Conservation (phyloP, 805 yeast genomes). For the Candida fluviatilis region DNA sequence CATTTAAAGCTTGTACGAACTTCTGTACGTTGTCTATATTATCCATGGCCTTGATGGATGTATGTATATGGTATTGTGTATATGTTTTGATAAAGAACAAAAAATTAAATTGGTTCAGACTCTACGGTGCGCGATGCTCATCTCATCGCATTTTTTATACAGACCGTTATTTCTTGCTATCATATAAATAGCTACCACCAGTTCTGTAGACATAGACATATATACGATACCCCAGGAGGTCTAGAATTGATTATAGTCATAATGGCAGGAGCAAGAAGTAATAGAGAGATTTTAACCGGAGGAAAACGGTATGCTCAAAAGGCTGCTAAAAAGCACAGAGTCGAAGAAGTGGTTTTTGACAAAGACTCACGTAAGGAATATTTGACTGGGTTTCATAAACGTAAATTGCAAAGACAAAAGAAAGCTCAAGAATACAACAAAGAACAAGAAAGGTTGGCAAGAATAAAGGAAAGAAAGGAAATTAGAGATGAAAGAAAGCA, state of each 20-base stretch:
- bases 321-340: slow-evolving; percentile 61
- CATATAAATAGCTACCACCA: too few species aligned
- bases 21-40: slow-evolving; percentile 38
- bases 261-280: slow-evolving; percentile 36
- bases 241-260: too few species aligned
- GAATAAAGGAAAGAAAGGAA: slow-evolving; percentile 71
- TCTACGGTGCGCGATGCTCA: not conserved
- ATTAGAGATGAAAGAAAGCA: slow-evolving; percentile 67
- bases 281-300: slow-evolving; percentile 84
- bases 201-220: too few species aligned
- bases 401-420: slow-evolving; percentile 85
- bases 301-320: slow-evolving; percentile 76
- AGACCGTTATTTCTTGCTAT: too few species aligned
- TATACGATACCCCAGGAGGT: too few species aligned
- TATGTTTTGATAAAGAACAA: too few species aligned
- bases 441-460: slow-evolving; percentile 71
- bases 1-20: slow-evolving; percentile 35
- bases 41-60: slow-evolving; percentile 36
- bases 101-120: too few species aligned
- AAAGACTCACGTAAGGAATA: slow-evolving; percentile 75
- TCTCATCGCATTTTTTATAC: not conserved
- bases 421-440: slow-evolving; percentile 72
- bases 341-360: slow-evolving; percentile 83
- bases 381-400: slow-evolving; percentile 92
- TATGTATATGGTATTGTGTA: too few species aligned